Conservation (phyloP, 441 rosid genomes). For the Populus hybrid region DNA sequence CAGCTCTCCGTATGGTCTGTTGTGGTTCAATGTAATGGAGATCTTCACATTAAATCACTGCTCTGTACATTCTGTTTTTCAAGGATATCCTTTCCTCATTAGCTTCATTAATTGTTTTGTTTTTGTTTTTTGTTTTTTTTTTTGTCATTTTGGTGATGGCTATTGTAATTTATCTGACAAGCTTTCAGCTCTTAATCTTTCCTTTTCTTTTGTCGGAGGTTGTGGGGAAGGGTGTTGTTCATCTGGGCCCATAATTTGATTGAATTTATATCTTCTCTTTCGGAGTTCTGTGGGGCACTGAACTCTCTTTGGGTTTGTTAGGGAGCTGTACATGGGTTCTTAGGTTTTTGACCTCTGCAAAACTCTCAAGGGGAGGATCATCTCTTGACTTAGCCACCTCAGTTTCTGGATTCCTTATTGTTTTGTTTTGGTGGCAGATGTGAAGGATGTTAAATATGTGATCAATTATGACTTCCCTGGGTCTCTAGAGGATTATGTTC, state of each 20-base stretch:
- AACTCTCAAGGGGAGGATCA: neutral
- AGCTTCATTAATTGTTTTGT: too few relatives aligned
- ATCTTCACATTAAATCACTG: neutral
- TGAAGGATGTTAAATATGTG: slow-evolving; percentile 90
- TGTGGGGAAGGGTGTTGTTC: neutral
- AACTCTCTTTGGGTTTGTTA: neutral
- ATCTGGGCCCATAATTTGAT: slow-evolving; percentile 1
- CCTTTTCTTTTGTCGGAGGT: neutral
- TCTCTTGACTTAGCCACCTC: neutral
- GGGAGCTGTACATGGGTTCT: neutral
- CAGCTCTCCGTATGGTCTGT: neutral
- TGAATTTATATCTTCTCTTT: neutral
- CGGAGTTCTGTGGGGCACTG: neutral
- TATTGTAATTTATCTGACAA: neutral
- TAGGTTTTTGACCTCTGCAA: neutral
- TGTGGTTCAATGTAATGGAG: neutral
- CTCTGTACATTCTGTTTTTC: neutral
- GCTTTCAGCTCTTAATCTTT: neutral
- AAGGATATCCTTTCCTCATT: neutral
- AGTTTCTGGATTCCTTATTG: neutral
- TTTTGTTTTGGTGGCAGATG: slow-evolving; percentile 55
- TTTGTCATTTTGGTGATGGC: neutral
- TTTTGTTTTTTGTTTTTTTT: too few relatives aligned
- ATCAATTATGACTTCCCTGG: slow-evolving; percentile 97
- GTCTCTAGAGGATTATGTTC: slow-evolving; percentile 95